A percentile compares a stretch with the other conserved stretches of the same genome.
These are phyloP conservation scores for Abelmoschus esculentus DNA, from an alignment of 345 rosid species.

Conservation along the genomic window DNA sequence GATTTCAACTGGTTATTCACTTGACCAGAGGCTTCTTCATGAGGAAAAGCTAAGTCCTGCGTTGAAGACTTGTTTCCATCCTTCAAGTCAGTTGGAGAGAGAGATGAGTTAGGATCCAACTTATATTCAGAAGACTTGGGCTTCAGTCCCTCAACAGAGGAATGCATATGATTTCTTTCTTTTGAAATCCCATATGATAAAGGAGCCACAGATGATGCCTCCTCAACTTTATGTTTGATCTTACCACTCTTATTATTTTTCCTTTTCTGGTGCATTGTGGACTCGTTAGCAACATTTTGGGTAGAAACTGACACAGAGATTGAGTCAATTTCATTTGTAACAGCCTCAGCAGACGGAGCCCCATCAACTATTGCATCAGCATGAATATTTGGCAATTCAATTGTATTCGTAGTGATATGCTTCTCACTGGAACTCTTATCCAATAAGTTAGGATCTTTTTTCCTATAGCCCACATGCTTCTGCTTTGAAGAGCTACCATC, in stretches of 20 bases:
- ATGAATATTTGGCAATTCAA: slow-evolving; percentile 25
- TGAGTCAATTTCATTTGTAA: slow-evolving; percentile 26
- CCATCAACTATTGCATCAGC: slow-evolving; percentile 24
- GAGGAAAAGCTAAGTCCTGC: slow-evolving; percentile 32
- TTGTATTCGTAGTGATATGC: slow-evolving; percentile 15
- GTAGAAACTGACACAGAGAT: slow-evolving; percentile 30
- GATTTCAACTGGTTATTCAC: slow-evolving; percentile 53
- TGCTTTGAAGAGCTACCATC: slow-evolving; percentile 42
- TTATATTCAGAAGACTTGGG: slow-evolving; percentile 35
- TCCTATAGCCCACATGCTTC: slow-evolving; percentile 42
- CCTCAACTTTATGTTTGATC: slow-evolving; percentile 59
- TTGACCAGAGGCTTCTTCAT: slow-evolving; percentile 48
- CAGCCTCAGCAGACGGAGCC: slow-evolving; percentile 24
- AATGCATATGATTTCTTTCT: slow-evolving; percentile 27
- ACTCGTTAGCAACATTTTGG: slow-evolving; percentile 31
- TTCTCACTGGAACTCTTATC: slow-evolving; percentile 39
- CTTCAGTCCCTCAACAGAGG: slow-evolving; percentile 31
- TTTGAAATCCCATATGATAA: slow-evolving; percentile 24
- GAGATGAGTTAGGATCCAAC: slow-evolving; percentile 20
- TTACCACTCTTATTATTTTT: slow-evolving; percentile 50
- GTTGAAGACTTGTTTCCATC: slow-evolving; percentile 44
- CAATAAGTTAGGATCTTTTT: slow-evolving; percentile 34
- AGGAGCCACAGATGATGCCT: slow-evolving; percentile 28
- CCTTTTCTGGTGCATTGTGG: slow-evolving; percentile 43
- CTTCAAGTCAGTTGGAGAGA: slow-evolving; percentile 24